Evolutionary conservation across 176 grass and related monocot species (phyloP).

Genomic region (Carex cristatella): DNA sequence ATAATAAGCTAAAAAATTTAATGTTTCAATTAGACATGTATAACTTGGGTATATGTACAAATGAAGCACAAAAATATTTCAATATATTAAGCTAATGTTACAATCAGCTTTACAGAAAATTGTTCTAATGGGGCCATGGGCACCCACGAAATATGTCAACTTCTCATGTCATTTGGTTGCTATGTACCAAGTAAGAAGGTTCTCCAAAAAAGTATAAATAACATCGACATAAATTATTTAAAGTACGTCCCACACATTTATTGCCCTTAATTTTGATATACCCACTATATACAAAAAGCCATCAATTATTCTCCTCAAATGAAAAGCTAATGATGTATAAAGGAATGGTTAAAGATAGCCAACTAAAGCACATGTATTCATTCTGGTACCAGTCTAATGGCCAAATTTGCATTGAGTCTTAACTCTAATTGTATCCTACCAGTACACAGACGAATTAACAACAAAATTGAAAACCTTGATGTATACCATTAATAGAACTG

Average conservation of each 20-base stretch:
- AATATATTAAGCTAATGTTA: background rate
- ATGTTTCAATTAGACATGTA: background rate
- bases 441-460: background rate
- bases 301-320: slow-evolving; percentile 11
- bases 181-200: background rate
- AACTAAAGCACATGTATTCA: background rate
- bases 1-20: too few relatives aligned
- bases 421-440: background rate
- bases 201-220: background rate
- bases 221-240: background rate
- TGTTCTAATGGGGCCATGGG: background rate
- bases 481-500: background rate
- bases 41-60: background rate
- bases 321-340: background rate
- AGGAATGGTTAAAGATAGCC: background rate
- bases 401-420: background rate
- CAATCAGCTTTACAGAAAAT: slow-evolving; percentile 8
- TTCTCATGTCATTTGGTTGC: background rate
- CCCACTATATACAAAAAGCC: slow-evolving; percentile 3
- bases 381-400: background rate
- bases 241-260: background rate
- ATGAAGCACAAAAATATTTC: background rate
- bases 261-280: slow-evolving; percentile 9
- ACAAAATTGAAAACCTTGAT: background rate
- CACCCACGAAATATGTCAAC: slow-evolving; percentile 8